Conservation (phyloP, 257 asterid genomes). For the Ilex aquifolium region DNA sequence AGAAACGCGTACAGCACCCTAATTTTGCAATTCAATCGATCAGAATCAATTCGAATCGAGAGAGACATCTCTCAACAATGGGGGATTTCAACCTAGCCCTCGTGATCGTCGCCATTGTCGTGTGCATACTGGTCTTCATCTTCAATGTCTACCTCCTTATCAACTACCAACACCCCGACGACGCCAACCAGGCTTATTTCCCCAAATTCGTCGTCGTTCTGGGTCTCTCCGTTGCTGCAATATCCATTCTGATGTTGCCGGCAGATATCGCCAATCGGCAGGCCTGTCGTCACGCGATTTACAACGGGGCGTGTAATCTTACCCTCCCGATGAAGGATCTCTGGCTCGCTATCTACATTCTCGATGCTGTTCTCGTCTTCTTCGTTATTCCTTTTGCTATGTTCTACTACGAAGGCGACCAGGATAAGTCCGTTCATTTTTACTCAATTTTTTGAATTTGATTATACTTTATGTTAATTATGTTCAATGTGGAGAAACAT, state of each 20-base stretch:
- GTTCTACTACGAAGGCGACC: constrained; percentile 98
- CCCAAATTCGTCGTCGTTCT: constrained; percentile 94
- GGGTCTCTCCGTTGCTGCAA: constrained; percentile 92
- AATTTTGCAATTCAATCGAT: no score
- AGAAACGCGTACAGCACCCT: no score
- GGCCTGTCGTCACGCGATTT: constrained; percentile 92
- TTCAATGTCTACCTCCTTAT: constrained; percentile 83
- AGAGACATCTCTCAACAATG: constrained; percentile 26
- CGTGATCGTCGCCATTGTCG: constrained; percentile 81
- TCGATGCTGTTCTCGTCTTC: constrained; percentile 84
- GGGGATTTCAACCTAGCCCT: constrained; percentile 97
- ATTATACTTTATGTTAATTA: constrained; percentile 2
- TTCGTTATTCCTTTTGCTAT: constrained; percentile 92
- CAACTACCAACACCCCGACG: constrained; percentile 97
- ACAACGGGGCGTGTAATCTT: constrained; percentile 87
- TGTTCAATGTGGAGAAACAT: neutral
- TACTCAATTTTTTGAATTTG: constrained; percentile 1
- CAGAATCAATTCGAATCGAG: no score
- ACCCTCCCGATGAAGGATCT: constrained; percentile 96
- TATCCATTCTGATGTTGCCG: constrained; percentile 93
- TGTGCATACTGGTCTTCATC: constrained; percentile 72
- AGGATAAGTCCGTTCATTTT: constrained; percentile 57
- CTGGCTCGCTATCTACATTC: constrained; percentile 86
- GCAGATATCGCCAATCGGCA: constrained; percentile 96
- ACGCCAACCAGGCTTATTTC: constrained; percentile 92